phyloP scores from a whole-genome alignment of 2,329 filamentous ascomycete genomes.

The Aplosporella prunicola region DNA sequence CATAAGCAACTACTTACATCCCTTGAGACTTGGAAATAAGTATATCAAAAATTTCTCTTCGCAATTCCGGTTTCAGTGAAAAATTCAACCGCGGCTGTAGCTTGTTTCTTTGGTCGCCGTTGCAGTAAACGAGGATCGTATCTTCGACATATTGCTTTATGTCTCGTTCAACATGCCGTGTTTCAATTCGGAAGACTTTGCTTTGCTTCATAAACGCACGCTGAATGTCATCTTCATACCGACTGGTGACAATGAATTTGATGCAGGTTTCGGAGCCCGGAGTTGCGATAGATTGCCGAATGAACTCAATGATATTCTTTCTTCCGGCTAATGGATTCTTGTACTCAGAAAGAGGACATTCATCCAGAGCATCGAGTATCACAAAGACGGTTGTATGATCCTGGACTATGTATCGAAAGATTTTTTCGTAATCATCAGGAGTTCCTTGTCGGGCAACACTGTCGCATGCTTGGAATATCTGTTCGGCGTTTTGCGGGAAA shows the following conservation, averaged over 20 bases:
- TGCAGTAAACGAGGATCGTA: no score
- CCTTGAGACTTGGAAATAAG: no score
- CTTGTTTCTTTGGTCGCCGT: no score
- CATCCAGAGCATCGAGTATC: neutral
- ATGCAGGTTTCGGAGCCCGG: neutral
- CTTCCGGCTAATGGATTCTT: neutral
- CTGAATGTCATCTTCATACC: neutral
- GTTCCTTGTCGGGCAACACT: neutral
- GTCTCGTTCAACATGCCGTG: neutral
- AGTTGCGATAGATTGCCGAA: neutral
- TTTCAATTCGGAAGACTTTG: neutral
- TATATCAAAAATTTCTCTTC: no score
- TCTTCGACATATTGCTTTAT: neutral
- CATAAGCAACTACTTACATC: no score
- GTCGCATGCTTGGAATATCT: neutral
- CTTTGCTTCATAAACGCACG: neutral
- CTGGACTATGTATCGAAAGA: neutral
- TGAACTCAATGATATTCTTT: neutral
- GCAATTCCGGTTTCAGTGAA: no score
- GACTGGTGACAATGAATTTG: slow-evolving; percentile 1
- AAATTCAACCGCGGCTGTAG: no score
- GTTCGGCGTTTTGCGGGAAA: neutral
- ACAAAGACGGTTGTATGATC: neutral
- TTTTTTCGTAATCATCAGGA: neutral
- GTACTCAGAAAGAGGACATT: neutral